Percentiles rank a stretch among this genome's conserved stretches.
Conservation (phyloP, 164 flowering plant species). For the Aristolochia californica region DNA sequence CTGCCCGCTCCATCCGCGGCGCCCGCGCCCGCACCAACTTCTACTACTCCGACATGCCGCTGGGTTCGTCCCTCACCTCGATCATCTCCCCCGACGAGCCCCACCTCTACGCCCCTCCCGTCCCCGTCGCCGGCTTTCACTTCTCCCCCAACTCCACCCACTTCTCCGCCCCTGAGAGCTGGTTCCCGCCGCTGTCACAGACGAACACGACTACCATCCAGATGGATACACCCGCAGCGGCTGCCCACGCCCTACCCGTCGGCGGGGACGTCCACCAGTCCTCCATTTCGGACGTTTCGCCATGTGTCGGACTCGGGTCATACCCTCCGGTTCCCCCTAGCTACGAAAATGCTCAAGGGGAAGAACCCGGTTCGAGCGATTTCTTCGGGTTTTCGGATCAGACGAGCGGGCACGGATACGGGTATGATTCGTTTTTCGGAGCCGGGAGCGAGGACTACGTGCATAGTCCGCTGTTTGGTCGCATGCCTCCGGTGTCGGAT, state of each 20-base stretch:
- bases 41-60: slow-evolving; percentile 39
- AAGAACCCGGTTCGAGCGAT: slow-evolving; percentile 1
- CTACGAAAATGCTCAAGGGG: slow-evolving; percentile 2
- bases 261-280: slow-evolving; percentile 1
- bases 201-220: slow-evolving; percentile 4
- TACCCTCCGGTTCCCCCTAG: background rate
- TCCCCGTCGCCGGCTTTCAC: background rate
- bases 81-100: slow-evolving; percentile 33
- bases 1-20: slow-evolving; percentile 41
- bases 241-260: slow-evolving; percentile 1
- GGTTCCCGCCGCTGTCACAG: slow-evolving; percentile 4
- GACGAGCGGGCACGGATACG: slow-evolving; percentile 7
- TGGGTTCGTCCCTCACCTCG: slow-evolving; percentile 36
- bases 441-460: slow-evolving; percentile 10
- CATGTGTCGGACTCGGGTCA: background rate
- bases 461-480: slow-evolving; percentile 24
- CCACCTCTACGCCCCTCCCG: slow-evolving; percentile 10
- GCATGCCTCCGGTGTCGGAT: slow-evolving; percentile 22
- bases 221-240: background rate
- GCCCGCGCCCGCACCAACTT: slow-evolving; percentile 41
- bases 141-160: no score
- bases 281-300: slow-evolving; percentile 2
- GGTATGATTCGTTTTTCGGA: slow-evolving; percentile 3
- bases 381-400: slow-evolving; percentile 2
- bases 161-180: slow-evolving; percentile 5